Evolutionary conservation across 75 land plant species (phyloP), one percentile per base, ranked within the genome.

Genomic region (Picea glauca): DNA sequence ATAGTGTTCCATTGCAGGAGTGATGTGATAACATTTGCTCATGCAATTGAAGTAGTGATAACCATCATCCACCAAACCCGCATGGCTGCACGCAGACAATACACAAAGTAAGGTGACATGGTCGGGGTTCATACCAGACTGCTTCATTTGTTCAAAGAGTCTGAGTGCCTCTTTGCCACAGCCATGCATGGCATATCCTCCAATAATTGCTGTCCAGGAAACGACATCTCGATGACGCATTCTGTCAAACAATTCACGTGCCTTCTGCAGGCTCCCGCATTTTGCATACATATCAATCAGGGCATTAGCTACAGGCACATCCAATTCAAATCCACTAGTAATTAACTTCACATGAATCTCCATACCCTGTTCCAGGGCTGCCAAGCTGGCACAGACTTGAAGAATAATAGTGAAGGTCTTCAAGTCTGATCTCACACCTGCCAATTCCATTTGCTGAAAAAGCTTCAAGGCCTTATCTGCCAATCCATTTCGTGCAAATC

Each of bases 181-280:
- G 23, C 23, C 23, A 23, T 21, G 20, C 21, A 20, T 21, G 23
- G 23, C 20, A 62, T 20, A 62, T 62, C 63, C 84, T 17, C 62
- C 73, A 21, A 82, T 82, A 13, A 86, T 14, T 72, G 81, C 60
- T 60, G 82, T 86, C 87, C 87, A 86, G 40, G 87, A 65, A 43
- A 86, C 82, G 40, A 80, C 66, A 80, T 84, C 85, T 58, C 35
- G 68, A 58, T 65, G 54, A 35, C 8, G 30, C 83, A 78, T 74
- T 58, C 35, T 14, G 21, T 74, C 13, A 20, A 30, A 74, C 63
- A 81, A 20, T 50, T 79, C 17, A 59, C 65, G 23, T 18, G 63
- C 63, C 20, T 62, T 21, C 23, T 21, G 21, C 21, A 62, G 8
- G 23, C 63, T 20, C 23, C 23, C 23, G 23, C 63, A 62, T 62